A percentile compares a stretch with the other conserved stretches of the same genome.
Evolutionary conservation across 2,329 filamentous ascomycete genomes (phyloP).

Genomic region (Fusarium metavorans): DNA sequence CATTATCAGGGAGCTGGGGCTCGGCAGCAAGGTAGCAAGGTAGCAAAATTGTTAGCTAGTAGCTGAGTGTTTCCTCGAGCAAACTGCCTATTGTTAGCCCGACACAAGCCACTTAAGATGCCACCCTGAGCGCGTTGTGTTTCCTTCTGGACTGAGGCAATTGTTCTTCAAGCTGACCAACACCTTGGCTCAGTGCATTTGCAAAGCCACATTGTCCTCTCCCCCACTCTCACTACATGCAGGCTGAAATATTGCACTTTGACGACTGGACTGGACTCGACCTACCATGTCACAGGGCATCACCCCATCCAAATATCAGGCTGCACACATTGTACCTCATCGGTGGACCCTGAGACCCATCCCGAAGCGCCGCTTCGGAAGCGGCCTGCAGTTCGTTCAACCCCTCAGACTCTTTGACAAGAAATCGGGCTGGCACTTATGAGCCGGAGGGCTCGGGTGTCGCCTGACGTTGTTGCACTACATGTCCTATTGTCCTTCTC

Average conservation of each 20-base stretch:
- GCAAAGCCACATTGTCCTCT: not conserved
- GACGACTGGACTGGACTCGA: not conserved
- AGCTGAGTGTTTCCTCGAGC: not conserved
- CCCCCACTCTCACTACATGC: not conserved
- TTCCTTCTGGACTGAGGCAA: not conserved
- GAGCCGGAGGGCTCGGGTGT: not conserved
- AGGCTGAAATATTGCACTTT: not conserved
- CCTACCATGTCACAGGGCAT: not conserved
- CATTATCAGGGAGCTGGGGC: constrained; percentile 52
- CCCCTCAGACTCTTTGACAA: not conserved
- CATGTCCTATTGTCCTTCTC: not conserved
- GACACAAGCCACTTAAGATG: not conserved
- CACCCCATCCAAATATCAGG: not conserved
- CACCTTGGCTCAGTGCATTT: not conserved
- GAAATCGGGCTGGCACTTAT: not conserved
- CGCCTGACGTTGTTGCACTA: not conserved
- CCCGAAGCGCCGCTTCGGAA: not conserved
- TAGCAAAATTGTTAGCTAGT: not conserved
- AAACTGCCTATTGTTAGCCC: not conserved
- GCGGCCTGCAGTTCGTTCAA: not conserved
- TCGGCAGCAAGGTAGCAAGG: not conserved
- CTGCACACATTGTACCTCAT: not conserved
- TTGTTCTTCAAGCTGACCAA: not conserved
- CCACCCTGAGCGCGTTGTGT: not conserved
- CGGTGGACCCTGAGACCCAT: not conserved